Percentiles rank a stretch among this genome's conserved stretches.
Evolutionary conservation across 352 stramenopile species (phyloP).

Genomic region (Phytophthora citricola): DNA sequence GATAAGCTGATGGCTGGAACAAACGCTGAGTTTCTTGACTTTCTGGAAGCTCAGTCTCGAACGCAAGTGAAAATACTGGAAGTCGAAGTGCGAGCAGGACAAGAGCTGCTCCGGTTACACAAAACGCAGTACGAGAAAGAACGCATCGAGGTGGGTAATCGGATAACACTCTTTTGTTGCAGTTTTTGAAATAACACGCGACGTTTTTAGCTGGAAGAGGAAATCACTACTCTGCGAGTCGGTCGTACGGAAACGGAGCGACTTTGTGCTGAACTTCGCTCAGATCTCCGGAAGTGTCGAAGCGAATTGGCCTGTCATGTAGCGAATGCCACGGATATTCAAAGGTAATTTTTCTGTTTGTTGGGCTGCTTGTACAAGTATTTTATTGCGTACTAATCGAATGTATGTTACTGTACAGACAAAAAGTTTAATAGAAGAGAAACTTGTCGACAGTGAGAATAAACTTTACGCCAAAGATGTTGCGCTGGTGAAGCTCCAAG

Average conservation of each 20-base stretch:
- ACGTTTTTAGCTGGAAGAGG: slow-evolving; percentile 49
- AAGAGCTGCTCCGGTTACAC: slow-evolving; percentile 66
- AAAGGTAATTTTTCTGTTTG: slow-evolving; percentile 39
- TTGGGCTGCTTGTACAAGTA: not conserved
- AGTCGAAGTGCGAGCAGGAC: slow-evolving; percentile 61
- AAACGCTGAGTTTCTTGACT: slow-evolving; percentile 50
- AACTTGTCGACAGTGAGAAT: slow-evolving; percentile 44
- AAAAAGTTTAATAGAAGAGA: slow-evolving; percentile 58
- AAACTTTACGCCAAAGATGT: slow-evolving; percentile 48
- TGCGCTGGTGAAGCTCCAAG: slow-evolving; percentile 40
- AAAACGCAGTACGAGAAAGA: slow-evolving; percentile 65
- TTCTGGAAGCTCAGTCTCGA: slow-evolving; percentile 47
- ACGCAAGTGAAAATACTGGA: slow-evolving; percentile 65
- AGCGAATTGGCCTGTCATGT: slow-evolving; percentile 62
- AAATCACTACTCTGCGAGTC: slow-evolving; percentile 52
- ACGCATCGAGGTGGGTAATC: slow-evolving; percentile 34
- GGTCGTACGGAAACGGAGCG: slow-evolving; percentile 49
- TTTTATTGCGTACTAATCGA: not conserved
- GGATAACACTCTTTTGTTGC: too few relatives aligned
- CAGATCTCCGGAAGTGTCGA: slow-evolving; percentile 53
- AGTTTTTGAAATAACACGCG: too few relatives aligned
- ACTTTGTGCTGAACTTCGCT: slow-evolving; percentile 53
- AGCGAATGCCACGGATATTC: slow-evolving; percentile 48
- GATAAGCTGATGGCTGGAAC: not conserved
- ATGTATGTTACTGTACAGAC: slow-evolving; percentile 32